Conservation (phyloP, 257 asterid species). For the Nicotiana paniculata region DNA sequence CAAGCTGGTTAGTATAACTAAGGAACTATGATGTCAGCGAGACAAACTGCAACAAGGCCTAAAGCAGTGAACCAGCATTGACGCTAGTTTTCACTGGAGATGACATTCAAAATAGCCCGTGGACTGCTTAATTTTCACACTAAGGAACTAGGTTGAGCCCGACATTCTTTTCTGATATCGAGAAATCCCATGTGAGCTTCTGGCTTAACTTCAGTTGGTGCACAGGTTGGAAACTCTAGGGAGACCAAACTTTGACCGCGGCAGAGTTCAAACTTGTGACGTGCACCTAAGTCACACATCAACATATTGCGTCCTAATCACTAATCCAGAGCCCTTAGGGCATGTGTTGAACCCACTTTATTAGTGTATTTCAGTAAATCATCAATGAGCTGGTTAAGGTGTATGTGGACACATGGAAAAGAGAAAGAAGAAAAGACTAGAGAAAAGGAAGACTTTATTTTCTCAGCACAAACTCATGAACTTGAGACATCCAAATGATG, state of each 20-base stretch:
- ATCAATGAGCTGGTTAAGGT: neutral
- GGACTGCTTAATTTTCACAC: neutral
- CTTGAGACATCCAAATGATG: neutral
- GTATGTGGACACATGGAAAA: neutral
- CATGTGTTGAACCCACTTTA: neutral
- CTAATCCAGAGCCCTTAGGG: too few species aligned
- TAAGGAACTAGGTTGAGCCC: neutral
- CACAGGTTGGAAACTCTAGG: too few species aligned
- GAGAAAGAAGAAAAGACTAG: neutral
- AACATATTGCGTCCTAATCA: too few species aligned
- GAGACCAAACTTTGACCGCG: too few species aligned
- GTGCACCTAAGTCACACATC: too few species aligned
- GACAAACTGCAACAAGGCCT: neutral
- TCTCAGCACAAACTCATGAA: neutral
- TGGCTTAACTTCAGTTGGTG: too few species aligned
- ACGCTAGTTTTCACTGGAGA: neutral
- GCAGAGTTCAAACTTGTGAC: too few species aligned
- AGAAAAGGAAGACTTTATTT: neutral
- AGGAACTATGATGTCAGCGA: neutral
- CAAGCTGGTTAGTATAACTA: neutral
- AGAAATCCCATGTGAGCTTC: too few species aligned
- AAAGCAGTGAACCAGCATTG: neutral
- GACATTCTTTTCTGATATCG: too few species aligned
- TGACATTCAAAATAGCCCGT: neutral
- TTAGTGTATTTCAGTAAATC: neutral